phyloP scores from a whole-genome alignment of 2,329 filamentous ascomycete species.

The Botrytis medusae region DNA sequence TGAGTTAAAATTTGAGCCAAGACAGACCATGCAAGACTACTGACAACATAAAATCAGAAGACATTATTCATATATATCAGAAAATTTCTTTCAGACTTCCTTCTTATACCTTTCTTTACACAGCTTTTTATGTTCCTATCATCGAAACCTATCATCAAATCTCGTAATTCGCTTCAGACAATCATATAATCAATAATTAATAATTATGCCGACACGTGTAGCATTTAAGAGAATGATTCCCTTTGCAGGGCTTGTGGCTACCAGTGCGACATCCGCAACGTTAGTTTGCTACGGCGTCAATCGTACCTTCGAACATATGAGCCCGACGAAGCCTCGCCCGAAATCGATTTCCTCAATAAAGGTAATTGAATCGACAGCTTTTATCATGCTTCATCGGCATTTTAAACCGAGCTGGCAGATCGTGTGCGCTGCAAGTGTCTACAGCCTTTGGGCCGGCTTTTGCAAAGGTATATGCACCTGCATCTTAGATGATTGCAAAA shows the following conservation, averaged over 20 bases:
- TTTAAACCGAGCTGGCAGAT: neutral
- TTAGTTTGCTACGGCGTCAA: accelerated
- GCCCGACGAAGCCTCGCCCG: too few species aligned
- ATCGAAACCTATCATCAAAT: neutral
- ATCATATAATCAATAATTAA: neutral
- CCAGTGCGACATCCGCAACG: accelerated
- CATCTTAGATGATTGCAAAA: neutral
- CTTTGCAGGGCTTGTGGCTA: neutral
- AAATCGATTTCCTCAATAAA: neutral
- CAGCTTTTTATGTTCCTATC: neutral
- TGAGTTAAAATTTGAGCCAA: neutral
- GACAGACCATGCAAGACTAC: neutral
- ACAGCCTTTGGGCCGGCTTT: accelerated
- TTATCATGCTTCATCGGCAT: neutral
- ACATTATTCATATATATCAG: neutral
- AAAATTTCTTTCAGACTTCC: neutral
- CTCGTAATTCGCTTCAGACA: neutral
- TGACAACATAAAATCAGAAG: neutral
- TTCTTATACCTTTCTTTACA: neutral
- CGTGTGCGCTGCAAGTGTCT: neutral
- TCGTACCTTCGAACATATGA: neutral
- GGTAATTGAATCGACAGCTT: neutral
- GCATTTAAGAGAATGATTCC: neutral
- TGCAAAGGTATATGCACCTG: accelerated
- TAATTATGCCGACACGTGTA: neutral